These are phyloP conservation scores for Microcos paniculata DNA, from an alignment of 345 rosid species.

Conservation along the genomic window DNA sequence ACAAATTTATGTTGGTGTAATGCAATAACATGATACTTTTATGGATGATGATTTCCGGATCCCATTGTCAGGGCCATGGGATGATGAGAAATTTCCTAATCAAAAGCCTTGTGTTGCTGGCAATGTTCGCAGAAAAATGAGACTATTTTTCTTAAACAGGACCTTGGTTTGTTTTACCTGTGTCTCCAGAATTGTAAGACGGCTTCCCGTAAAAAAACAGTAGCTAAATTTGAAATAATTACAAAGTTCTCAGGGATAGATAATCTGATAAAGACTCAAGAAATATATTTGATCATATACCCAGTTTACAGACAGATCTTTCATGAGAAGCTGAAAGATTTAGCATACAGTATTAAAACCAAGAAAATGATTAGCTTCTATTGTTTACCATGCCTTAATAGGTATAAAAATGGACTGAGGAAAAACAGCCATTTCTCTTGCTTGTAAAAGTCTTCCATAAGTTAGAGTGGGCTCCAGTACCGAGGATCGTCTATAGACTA, in stretches of 20 bases:
- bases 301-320: not conserved
- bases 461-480: not conserved
- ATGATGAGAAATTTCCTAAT: not conserved
- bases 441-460: not conserved
- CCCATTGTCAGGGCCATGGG: not conserved
- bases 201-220: not conserved
- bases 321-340: constrained; percentile 11
- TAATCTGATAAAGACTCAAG: not conserved
- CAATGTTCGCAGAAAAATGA: not conserved
- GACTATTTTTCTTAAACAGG: not conserved
- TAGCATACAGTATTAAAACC: not conserved
- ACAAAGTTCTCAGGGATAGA: not conserved
- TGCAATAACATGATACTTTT: not conserved
- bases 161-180: not conserved
- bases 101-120: too few species aligned
- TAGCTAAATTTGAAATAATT: not conserved
- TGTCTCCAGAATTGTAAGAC: not conserved
- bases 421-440: constrained; percentile 16
- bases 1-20: not conserved
- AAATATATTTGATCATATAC: not conserved
- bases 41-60: not conserved
- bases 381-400: not conserved
- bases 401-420: constrained; percentile 6
- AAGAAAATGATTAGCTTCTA: constrained; percentile 6
- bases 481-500: not conserved